Evolutionary conservation across 2,329 filamentous ascomycete species (phyloP).

Genomic region (Pseudopithomyces chartarum): DNA sequence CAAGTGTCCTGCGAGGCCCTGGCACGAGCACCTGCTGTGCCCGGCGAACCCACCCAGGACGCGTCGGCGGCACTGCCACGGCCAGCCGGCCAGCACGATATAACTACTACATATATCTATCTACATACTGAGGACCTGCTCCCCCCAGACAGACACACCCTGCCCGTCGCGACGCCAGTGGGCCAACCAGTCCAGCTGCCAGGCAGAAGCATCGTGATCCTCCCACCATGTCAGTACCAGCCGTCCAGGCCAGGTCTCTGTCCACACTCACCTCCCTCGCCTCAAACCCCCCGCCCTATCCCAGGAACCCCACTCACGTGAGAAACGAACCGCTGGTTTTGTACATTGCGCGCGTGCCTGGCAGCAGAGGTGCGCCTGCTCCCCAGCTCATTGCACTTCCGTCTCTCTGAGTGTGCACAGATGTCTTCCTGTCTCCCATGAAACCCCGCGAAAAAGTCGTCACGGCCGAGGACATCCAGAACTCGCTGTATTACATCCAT

Average conservation of each 20-base stretch:
- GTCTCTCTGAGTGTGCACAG: slow-evolving; percentile 53
- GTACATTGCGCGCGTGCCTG: slow-evolving; percentile 92
- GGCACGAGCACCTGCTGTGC: slow-evolving; percentile 20
- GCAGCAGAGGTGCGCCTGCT: slow-evolving; percentile 72
- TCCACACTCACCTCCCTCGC: slow-evolving; percentile 80
- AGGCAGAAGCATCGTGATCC: slow-evolving; percentile 12
- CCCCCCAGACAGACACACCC: too few species aligned
- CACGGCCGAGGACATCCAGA: slow-evolving; percentile 82
- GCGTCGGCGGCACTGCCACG: slow-evolving; percentile 36
- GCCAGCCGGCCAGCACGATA: slow-evolving; percentile 16
- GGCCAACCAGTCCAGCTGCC: too few species aligned
- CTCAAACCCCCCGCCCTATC: slow-evolving; percentile 84
- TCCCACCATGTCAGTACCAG: slow-evolving; percentile 33
- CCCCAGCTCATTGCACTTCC: background rate
- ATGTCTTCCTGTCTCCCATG: slow-evolving; percentile 88
- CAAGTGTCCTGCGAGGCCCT: slow-evolving; percentile 17
- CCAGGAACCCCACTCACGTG: slow-evolving; percentile 73
- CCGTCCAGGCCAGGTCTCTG: slow-evolving; percentile 81
- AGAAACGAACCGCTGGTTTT: slow-evolving; percentile 75
- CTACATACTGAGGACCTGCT: too few species aligned
- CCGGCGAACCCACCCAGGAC: slow-evolving; percentile 19
- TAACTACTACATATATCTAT: too few species aligned
- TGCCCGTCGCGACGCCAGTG: too few species aligned
- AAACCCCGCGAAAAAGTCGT: slow-evolving; percentile 90
- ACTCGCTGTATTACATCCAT: slow-evolving; percentile 90